A percentile compares a stretch with the other conserved stretches of the same genome.
Conservation (phyloP, 2,329 filamentous ascomycete species). For the Alternaria longipes region DNA sequence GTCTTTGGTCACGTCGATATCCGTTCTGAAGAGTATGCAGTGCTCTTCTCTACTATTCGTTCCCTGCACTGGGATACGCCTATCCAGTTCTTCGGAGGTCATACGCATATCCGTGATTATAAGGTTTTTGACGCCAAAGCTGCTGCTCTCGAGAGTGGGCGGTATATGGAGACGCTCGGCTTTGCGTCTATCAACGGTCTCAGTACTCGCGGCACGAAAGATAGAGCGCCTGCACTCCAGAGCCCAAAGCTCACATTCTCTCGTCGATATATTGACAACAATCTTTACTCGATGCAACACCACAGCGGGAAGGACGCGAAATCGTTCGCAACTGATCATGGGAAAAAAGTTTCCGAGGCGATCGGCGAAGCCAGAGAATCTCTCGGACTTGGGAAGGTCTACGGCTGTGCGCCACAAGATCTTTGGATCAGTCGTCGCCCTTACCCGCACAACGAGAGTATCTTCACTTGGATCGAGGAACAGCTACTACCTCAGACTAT, state of each 20-base stretch:
- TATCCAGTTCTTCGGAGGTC: slow-evolving; percentile 91
- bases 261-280: slow-evolving; percentile 92
- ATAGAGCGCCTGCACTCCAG: slow-evolving; percentile 25
- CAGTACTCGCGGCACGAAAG: slow-evolving; percentile 52
- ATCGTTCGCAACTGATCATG: slow-evolving; percentile 79
- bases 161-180: slow-evolving; percentile 94
- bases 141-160: slow-evolving; percentile 82
- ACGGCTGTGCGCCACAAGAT: slow-evolving; percentile 83
- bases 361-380: slow-evolving; percentile 75
- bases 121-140: slow-evolving; percentile 79
- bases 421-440: slow-evolving; percentile 83
- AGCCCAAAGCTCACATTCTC: slow-evolving; percentile 66
- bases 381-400: slow-evolving; percentile 75
- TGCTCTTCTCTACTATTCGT: slow-evolving; percentile 81
- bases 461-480: slow-evolving; percentile 82
- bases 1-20: slow-evolving; percentile 87
- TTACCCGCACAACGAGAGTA: slow-evolving; percentile 76
- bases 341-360: slow-evolving; percentile 73
- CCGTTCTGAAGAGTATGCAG: slow-evolving; percentile 79
- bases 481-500: slow-evolving; percentile 76
- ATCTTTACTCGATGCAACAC: slow-evolving; percentile 82
- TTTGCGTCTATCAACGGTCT: slow-evolving; percentile 86
- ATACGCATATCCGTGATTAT: slow-evolving; percentile 88
- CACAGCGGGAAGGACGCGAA: slow-evolving; percentile 77
- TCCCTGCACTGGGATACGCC: slow-evolving; percentile 79